Evolutionary conservation across 441 rosid genomes (phyloP).

Genomic region (Euphorbia celastroides): DNA sequence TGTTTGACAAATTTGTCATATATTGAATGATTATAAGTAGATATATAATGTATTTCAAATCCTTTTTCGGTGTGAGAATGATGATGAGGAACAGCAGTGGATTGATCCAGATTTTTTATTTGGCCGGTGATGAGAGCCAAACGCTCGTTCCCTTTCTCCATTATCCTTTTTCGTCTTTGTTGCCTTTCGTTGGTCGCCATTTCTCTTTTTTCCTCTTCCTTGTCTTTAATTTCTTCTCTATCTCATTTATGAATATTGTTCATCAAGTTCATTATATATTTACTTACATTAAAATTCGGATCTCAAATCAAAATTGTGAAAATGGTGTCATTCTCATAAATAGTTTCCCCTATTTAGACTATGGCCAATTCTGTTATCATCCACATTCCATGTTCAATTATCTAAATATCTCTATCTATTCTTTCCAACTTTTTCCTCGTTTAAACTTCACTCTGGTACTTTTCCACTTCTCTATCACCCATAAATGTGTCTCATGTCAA

Average conservation of each 20-base stretch:
- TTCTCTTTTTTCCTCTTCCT: conserved; percentile 8
- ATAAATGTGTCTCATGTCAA: too few species aligned
- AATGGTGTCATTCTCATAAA: background rate
- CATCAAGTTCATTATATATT: background rate
- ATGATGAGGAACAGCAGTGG: conserved; percentile 11
- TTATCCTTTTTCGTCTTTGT: conserved; percentile 49
- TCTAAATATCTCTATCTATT: too few species aligned
- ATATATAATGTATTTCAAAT: too few species aligned
- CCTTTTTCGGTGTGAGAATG: conserved; percentile 25
- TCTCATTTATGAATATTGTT: background rate
- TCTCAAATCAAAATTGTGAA: background rate
- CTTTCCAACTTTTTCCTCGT: too few species aligned
- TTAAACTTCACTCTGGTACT: too few species aligned
- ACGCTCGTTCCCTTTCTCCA: conserved; percentile 63
- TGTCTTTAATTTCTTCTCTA: background rate
- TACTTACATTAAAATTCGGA: background rate
- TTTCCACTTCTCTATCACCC: too few species aligned
- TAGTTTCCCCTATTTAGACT: background rate
- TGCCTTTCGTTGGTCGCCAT: conserved; percentile 31
- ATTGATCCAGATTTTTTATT: conserved; percentile 20
- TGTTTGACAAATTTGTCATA: too few species aligned
- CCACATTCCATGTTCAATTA: too few species aligned
- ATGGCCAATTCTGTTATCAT: too few species aligned
- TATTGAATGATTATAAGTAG: too few species aligned
- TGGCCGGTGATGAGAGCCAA: conserved; percentile 65